Conservation (phyloP, 2,329 filamentous ascomycete genomes). For the Phialemoniopsis sp. region DNA sequence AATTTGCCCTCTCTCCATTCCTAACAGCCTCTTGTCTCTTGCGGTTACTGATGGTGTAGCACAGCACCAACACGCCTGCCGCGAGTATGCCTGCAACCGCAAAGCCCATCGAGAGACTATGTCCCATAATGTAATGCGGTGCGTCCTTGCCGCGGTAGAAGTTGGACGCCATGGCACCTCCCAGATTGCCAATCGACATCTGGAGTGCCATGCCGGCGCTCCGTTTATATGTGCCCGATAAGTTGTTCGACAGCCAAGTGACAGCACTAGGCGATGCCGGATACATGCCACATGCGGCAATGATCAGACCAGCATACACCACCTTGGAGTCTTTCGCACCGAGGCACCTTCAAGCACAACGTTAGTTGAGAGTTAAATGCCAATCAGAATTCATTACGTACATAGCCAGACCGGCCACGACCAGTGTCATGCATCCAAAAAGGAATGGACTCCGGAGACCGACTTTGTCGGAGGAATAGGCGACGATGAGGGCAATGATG, state of each 20-base stretch:
- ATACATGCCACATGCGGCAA: slow-evolving; percentile 75
- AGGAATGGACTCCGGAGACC: slow-evolving; percentile 54
- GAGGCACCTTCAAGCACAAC: slow-evolving; percentile 43
- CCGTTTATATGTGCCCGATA: slow-evolving; percentile 63
- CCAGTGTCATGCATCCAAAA: slow-evolving; percentile 36
- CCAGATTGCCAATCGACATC: slow-evolving; percentile 57
- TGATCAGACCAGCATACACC: slow-evolving; percentile 71
- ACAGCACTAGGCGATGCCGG: slow-evolving; percentile 76
- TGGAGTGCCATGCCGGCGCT: slow-evolving; percentile 61
- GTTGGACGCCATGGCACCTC: slow-evolving; percentile 30
- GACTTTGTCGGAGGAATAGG: slow-evolving; percentile 50
- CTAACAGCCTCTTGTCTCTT: too few relatives aligned
- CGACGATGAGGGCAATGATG: slow-evolving; percentile 47
- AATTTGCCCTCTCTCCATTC: too few relatives aligned
- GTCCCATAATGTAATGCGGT: slow-evolving; percentile 29
- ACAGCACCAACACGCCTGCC: too few relatives aligned
- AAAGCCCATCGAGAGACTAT: slow-evolving; percentile 15
- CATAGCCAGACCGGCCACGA: too few relatives aligned
- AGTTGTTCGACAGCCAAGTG: slow-evolving; percentile 75
- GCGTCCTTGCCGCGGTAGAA: slow-evolving; percentile 26
- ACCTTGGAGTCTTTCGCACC: slow-evolving; percentile 52
- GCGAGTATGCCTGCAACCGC: too few relatives aligned
- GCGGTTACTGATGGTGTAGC: too few relatives aligned
- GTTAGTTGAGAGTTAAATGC: too few relatives aligned
- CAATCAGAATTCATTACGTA: too few relatives aligned